Evolutionary conservation across 345 rosid genomes (phyloP).

Genomic region (Sonneratia alba): DNA sequence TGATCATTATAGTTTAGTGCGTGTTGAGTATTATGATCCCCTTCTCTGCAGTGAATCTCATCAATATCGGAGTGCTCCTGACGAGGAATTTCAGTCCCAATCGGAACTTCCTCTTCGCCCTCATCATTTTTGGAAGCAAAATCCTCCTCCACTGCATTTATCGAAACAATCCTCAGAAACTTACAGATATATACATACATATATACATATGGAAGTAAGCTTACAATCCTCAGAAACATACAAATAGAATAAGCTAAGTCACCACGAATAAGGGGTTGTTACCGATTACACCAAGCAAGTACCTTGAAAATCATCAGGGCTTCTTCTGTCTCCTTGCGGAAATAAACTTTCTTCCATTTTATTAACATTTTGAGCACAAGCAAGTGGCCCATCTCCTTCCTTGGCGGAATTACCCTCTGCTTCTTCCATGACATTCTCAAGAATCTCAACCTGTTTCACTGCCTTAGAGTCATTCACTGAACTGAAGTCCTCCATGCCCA

Average conservation of each 20-base stretch:
- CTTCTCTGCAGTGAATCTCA: slow-evolving; percentile 27
- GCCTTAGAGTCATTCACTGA: slow-evolving; percentile 5
- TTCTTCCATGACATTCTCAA: slow-evolving; percentile 12
- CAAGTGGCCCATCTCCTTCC: slow-evolving; percentile 2
- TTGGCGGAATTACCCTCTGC: not conserved
- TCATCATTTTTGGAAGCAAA: slow-evolving; percentile 37
- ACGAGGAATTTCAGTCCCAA: slow-evolving; percentile 90
- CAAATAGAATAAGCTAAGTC: not conserved
- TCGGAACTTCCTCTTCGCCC: slow-evolving; percentile 57
- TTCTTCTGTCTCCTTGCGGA: slow-evolving; percentile 2
- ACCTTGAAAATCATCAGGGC: slow-evolving; percentile 33
- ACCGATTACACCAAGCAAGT: slow-evolving; percentile 10
- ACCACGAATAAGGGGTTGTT: not conserved
- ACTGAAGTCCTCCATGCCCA: not conserved
- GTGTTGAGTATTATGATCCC: not conserved
- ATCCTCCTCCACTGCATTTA: too few relatives aligned
- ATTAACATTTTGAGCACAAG: not conserved
- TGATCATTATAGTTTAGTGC: slow-evolving; percentile 17
- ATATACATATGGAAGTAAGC: too few relatives aligned
- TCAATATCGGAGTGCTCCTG: slow-evolving; percentile 28
- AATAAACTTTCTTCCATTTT: not conserved
- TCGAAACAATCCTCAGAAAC: not conserved
- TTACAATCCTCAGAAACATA: not conserved
- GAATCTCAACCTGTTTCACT: slow-evolving; percentile 13
- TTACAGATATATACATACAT: not conserved